These are phyloP conservation scores for Hypomyces rosellus DNA, from an alignment of 2,329 filamentous ascomycete species.

Conservation along the genomic window DNA sequence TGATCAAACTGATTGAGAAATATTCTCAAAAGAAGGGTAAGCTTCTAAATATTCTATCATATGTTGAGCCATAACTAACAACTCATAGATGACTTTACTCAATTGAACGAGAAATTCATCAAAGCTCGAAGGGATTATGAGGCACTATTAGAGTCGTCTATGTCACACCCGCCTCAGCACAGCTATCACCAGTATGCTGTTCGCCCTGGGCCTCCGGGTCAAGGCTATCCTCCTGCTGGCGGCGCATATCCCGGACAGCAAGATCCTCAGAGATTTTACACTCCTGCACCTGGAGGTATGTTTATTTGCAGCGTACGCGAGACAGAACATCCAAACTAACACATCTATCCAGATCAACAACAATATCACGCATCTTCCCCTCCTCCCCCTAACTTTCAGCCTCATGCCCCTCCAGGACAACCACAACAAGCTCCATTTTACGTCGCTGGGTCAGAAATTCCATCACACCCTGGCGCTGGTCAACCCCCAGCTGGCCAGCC, in stretches of 20 bases:
- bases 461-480: constrained; percentile 29
- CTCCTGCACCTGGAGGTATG: constrained; percentile 26
- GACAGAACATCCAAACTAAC: neutral
- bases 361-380: constrained; percentile 41
- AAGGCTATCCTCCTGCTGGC: constrained; percentile 36
- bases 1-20: constrained; percentile 97
- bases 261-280: constrained; percentile 64
- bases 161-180: constrained; percentile 84
- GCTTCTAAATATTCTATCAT: neutral
- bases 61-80: neutral
- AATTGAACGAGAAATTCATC: constrained; percentile 98
- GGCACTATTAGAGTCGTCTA: constrained; percentile 88
- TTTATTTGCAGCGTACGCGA: neutral
- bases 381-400: constrained; percentile 51
- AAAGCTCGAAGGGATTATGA: constrained; percentile 97
- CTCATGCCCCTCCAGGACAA: constrained; percentile 37
- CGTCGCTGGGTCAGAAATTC: constrained; percentile 52
- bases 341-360: constrained; percentile 33
- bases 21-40: constrained; percentile 98
- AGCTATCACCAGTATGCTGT: constrained; percentile 65
- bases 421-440: constrained; percentile 51
- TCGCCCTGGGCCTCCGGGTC: constrained; percentile 42
- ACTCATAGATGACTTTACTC: constrained; percentile 83
- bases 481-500: constrained; percentile 33
- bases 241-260: constrained; percentile 41